Base-by-base conservation (phyloP, 2,329 filamentous ascomycete species). In the Hypoxylon sp. region DNA sequence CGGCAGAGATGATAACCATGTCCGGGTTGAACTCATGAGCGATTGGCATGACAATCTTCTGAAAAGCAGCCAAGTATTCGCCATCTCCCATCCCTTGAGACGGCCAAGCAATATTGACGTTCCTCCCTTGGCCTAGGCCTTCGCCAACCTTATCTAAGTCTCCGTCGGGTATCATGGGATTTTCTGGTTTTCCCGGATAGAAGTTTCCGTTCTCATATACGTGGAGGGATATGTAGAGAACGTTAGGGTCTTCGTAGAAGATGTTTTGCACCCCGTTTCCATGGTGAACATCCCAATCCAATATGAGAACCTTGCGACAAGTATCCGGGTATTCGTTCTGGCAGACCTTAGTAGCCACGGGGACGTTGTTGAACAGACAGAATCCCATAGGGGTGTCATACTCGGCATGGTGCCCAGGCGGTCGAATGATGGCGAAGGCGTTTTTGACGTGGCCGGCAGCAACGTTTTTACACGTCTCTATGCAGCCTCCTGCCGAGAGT, bases 351-450 rank as follows among this genome's bases (percentile, higher is more conserved):
- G 91, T 87, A 1, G 92, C 93, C 51, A 99, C 89, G 13, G 90
- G 91, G 2, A 97, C 94, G 66, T 99, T 99, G 75, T 99, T 97
- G 75, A 97, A 97, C 51, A 97, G 83, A 69, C 94, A 99, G 67
- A 99, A 99, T 0, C 94, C 94, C 81, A 96, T 94, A 1, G 93
- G 83, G 25, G 86, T 79, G 63, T 94, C 82, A 50, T 84, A 86
- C 68, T 99, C 94, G 1, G 94, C 94, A 70, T 99, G 94, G 66
- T 99, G 94, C 0, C 94, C 94, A 0, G 94, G 94, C 2, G 94
- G 94, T 9, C 94, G 84, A 63, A 99, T 96, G 26, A 99, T 88
- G 1, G 94, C 94, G 68, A 99, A 94, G 0, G 90, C 91, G 66
- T 99, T 99, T 71, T 95, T 96, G 42, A 97, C 89, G 49, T 84